phyloP scores from a whole-genome alignment of 2,329 filamentous ascomycete species.

The Huntiella abstrusa region DNA sequence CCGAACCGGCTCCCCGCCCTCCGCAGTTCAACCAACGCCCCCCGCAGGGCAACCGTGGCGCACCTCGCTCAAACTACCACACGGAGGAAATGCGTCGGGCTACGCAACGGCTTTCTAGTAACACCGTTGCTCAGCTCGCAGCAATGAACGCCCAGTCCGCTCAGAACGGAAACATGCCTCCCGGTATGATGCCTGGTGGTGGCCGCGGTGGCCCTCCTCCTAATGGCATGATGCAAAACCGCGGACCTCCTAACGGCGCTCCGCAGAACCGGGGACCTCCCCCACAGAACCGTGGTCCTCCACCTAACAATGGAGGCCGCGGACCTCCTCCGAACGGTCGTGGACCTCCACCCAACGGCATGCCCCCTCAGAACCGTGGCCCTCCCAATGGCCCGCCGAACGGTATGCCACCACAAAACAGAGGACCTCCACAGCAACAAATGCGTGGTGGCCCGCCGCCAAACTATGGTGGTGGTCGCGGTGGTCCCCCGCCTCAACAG shows the following conservation, averaged over 20 bases:
- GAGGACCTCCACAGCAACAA: constrained; percentile 5
- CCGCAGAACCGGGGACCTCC: neutral
- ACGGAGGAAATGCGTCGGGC: constrained; percentile 62
- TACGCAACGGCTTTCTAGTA: constrained; percentile 66
- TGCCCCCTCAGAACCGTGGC: constrained; percentile 1
- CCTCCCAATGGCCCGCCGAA: constrained; percentile 1
- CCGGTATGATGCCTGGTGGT: neutral
- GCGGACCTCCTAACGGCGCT: constrained; percentile 1
- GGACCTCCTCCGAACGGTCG: constrained; percentile 1
- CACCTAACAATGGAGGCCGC: neutral
- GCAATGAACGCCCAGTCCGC: constrained; percentile 1
- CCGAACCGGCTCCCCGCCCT: constrained; percentile 58
- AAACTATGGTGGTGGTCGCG: constrained; percentile 5
- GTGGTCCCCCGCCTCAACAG: constrained; percentile 5
- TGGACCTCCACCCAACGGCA: constrained; percentile 2
- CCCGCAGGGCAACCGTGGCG: constrained; percentile 47
- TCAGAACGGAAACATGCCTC: neutral
- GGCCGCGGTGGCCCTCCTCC: neutral
- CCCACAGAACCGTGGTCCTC: constrained; percentile 1
- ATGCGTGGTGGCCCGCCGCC: constrained; percentile 4
- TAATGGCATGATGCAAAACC: neutral
- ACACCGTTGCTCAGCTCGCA: constrained; percentile 53
- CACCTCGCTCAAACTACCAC: constrained; percentile 37
- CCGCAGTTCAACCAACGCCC: constrained; percentile 65
- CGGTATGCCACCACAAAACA: constrained; percentile 8